These are phyloP conservation scores for Polyplosphaeria fusca DNA, from an alignment of 495 filamentous ascomycete species.

Conservation along the genomic window DNA sequence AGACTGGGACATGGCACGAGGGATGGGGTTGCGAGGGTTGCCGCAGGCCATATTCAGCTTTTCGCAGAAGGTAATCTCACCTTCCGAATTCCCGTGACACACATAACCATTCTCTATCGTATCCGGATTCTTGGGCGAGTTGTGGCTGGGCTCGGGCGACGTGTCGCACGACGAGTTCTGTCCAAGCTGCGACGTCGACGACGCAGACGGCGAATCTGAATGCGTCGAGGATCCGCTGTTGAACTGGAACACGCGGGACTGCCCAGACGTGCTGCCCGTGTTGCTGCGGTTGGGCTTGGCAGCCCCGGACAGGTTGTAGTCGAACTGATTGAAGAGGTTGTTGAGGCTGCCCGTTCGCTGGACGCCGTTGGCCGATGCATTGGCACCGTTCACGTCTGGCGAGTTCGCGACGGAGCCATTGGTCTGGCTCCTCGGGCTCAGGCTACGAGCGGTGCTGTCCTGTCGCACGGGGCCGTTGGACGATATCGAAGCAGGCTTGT, in stretches of 20 bases:
- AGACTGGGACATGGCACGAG: slow-evolving; percentile 43
- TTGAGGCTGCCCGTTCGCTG: slow-evolving; percentile 44
- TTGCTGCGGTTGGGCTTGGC: slow-evolving; percentile 19
- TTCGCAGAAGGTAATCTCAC: slow-evolving; percentile 64
- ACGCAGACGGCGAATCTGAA: slow-evolving; percentile 55
- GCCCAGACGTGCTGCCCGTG: slow-evolving; percentile 33
- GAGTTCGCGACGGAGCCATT: slow-evolving; percentile 28
- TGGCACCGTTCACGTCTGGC: slow-evolving; percentile 16
- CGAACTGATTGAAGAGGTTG: slow-evolving; percentile 29
- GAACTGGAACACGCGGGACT: slow-evolving; percentile 39
- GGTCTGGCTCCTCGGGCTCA: slow-evolving; percentile 37
- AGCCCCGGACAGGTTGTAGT: background rate
- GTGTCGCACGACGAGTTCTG: slow-evolving; percentile 79
- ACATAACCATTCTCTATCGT: slow-evolving; percentile 56
- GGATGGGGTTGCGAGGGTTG: slow-evolving; percentile 66
- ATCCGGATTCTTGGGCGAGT: slow-evolving; percentile 52
- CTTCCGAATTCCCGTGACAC: slow-evolving; percentile 48
- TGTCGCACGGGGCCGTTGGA: slow-evolving; percentile 24
- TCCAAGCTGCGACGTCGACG: slow-evolving; percentile 58
- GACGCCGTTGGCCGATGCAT: background rate
- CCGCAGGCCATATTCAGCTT: slow-evolving; percentile 70
- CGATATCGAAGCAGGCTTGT: slow-evolving; percentile 14
- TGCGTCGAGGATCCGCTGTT: slow-evolving; percentile 47
- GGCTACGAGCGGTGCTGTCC: slow-evolving; percentile 33
- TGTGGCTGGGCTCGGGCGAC: slow-evolving; percentile 64